Conservation (phyloP, 371 early-diverging fungal genomes). For the Globomyces sp. region DNA sequence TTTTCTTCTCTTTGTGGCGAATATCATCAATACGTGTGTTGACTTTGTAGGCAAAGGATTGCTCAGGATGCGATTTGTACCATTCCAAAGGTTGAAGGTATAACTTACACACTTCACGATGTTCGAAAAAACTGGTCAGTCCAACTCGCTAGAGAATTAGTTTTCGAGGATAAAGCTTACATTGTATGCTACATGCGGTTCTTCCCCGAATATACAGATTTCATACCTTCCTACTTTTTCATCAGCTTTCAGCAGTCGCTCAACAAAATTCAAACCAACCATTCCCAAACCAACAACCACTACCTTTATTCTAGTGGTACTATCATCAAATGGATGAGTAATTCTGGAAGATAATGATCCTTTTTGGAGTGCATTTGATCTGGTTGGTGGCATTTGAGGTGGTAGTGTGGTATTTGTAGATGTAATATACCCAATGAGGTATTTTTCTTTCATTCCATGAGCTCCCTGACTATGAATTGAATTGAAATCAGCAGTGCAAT, state of each 20-base stretch:
- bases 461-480: conserved; percentile 77
- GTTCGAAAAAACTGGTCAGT: conserved; percentile 60
- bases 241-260: conserved; percentile 57
- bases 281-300: conserved; percentile 66
- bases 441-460: conserved; percentile 4
- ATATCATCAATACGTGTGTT: conserved; percentile 42
- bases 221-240: conserved; percentile 11
- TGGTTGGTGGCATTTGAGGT: no score
- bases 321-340: no score
- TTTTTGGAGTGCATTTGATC: no score
- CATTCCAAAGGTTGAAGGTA: neutral
- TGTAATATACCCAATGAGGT: neutral
- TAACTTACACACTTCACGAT: neutral
- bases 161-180: conserved; percentile 11
- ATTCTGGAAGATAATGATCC: no score
- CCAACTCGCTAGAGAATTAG: conserved; percentile 41
- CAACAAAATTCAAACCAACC: conserved; percentile 65
- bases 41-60: neutral
- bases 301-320: conserved; percentile 20
- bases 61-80: conserved; percentile 2
- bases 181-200: conserved; percentile 42
- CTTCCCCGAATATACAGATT: conserved; percentile 56
- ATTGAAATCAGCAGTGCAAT: conserved; percentile 86
- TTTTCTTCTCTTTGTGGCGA: conserved; percentile 33
- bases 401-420: no score